Base-by-base conservation (phyloP, 1,284 basidiomycete genomes). In the Limonomyces culmigenus region DNA sequence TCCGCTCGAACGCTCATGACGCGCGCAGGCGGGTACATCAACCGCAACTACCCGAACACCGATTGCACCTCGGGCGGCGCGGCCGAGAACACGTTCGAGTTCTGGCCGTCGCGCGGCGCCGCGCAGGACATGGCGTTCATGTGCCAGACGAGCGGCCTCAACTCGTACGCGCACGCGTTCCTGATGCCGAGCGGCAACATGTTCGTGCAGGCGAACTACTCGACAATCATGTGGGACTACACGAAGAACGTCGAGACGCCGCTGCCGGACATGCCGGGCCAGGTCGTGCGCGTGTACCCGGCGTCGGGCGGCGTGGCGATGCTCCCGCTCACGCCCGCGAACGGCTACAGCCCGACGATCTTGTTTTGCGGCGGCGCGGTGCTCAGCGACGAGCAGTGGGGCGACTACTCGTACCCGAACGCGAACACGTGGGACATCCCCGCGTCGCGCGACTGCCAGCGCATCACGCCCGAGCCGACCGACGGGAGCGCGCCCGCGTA, bases 301-400 rank as follows among this genome's bases (percentile, higher is more conserved):
- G 91, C 84, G 0, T 92, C 87, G 1, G 91, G 78, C 37, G 91
- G 83, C 10, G 74, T 72, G 1, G 84, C 80, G 35, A 89, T 96
- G 86, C 61, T 93, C 4, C 91, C 92, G 1, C 63, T 95, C 29
- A 91, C 85, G 0, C 83, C 86, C 3, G 75, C 67, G 38, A 93
- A 93, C 65, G 78, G 86, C 57, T 95, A 83, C 61, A 73, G 66
- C 0, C 81, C 80, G 1, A 87, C 86, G 0, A 56, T 95, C 41
- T 50, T 93, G 35, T 92, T 93, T 62, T 93, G 88, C 47, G 89
- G 88, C 43, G 89, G 89, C 20, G 70, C 70, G 13, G 66, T 79
- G 53, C 74, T 89, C 60, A 62, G 74, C 19, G 70, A 74, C 33
- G 65, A 70, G 37, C 68, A 67, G 32, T 86, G 70, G 65, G 76